phyloP scores from a whole-genome alignment of 108 stramenopile species.

The Nitzschia sp. region DNA sequence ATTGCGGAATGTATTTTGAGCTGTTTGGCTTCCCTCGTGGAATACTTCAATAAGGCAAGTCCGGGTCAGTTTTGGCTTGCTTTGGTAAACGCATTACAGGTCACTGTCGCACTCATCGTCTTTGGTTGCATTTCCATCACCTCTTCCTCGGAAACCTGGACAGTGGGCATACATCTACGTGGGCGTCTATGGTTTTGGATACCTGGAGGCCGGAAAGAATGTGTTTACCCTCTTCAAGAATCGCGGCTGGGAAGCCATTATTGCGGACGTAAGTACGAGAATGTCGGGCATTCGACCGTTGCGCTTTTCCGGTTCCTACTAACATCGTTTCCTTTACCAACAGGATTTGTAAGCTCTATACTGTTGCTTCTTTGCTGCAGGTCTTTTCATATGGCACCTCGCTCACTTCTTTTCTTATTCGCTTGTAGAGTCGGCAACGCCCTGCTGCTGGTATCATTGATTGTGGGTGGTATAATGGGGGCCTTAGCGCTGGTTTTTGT shows the following conservation, averaged over 20 bases:
- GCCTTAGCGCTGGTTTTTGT: conserved; percentile 49
- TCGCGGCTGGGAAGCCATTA: conserved; percentile 91
- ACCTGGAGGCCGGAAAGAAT: conserved; percentile 81
- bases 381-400: background rate
- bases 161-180: conserved; percentile 89
- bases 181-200: conserved; percentile 82
- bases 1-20: conserved; percentile 67
- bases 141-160: background rate
- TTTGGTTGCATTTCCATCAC: background rate
- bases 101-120: background rate
- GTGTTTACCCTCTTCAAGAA: conserved; percentile 83
- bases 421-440: conserved; percentile 52
- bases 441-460: conserved; percentile 51
- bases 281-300: too few species aligned
- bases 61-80: too few species aligned
- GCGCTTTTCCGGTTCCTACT: background rate
- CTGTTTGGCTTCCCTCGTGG: conserved; percentile 57
- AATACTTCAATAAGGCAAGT: conserved; percentile 73
- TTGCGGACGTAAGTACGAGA: conserved; percentile 66
- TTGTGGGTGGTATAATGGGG: conserved; percentile 71
- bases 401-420: background rate
- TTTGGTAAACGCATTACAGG: too few species aligned
- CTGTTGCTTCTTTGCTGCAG: background rate
- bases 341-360: conserved; percentile 18
- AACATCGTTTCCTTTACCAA: background rate